These are phyloP conservation scores for Clitoria ternatea DNA, from an alignment of 306 rosid species.

Conservation along the genomic window DNA sequence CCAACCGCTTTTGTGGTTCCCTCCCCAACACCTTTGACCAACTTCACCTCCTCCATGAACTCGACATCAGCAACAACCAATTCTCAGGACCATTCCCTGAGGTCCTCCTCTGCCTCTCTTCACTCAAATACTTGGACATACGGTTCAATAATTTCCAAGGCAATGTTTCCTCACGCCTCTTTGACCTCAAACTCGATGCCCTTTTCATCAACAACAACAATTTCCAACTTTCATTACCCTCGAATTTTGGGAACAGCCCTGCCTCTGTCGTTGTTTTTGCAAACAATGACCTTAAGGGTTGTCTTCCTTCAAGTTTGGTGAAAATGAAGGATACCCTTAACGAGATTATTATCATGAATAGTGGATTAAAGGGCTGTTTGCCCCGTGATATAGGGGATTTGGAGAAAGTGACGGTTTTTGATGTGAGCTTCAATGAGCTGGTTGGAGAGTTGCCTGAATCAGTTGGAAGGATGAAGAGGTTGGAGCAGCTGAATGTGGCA, in stretches of 20 bases:
- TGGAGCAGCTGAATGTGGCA: slow-evolving; percentile 77
- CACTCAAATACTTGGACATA: slow-evolving; percentile 58
- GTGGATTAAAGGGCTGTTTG: slow-evolving; percentile 71
- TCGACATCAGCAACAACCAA: slow-evolving; percentile 73
- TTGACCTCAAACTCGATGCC: slow-evolving; percentile 68
- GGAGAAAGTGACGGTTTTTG: slow-evolving; percentile 60
- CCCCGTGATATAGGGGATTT: slow-evolving; percentile 54
- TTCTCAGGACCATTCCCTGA: slow-evolving; percentile 68
- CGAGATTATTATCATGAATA: slow-evolving; percentile 56
- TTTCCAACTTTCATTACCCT: slow-evolving; percentile 50
- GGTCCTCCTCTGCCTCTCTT: slow-evolving; percentile 38
- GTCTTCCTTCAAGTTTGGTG: slow-evolving; percentile 55
- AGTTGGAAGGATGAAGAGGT: slow-evolving; percentile 51
- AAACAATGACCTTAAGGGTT: slow-evolving; percentile 52
- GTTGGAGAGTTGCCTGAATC: slow-evolving; percentile 70
- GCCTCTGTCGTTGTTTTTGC: slow-evolving; percentile 76
- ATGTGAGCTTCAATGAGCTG: slow-evolving; percentile 53
- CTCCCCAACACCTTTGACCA: slow-evolving; percentile 40
- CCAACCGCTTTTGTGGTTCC: slow-evolving; percentile 68
- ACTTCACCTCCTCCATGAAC: slow-evolving; percentile 55
- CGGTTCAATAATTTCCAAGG: slow-evolving; percentile 66
- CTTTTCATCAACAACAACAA: slow-evolving; percentile 72
- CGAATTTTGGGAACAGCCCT: slow-evolving; percentile 51
- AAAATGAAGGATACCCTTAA: slow-evolving; percentile 59
- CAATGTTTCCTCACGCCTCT: slow-evolving; percentile 47